Percentiles rank a stretch among this genome's conserved stretches.
Evolutionary conservation across 257 asterid genomes (phyloP).

Genomic region (Solanum infundibuliforme): DNA sequence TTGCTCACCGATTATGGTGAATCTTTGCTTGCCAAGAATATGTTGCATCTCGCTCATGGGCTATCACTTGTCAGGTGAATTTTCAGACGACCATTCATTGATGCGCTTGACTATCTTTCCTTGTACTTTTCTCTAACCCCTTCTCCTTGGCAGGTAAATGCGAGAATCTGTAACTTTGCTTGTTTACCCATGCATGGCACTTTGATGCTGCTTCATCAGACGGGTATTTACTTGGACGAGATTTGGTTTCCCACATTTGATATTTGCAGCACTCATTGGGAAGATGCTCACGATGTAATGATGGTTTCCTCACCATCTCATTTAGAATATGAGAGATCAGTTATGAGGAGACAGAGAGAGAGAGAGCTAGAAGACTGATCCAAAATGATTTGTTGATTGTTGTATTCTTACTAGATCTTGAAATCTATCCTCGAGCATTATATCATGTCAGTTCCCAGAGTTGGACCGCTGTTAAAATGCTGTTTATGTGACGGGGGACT

Average conservation of each 20-base stretch:
- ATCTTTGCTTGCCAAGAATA: background rate
- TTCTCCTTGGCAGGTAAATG: background rate
- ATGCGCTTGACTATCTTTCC: background rate
- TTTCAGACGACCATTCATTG: background rate
- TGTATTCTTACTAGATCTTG: background rate
- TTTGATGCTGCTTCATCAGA: background rate
- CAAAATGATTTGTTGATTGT: background rate
- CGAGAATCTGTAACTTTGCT: background rate
- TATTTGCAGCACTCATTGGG: background rate
- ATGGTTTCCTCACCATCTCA: background rate
- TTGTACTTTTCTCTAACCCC: background rate
- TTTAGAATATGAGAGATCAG: background rate
- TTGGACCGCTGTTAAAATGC: background rate
- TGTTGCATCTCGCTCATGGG: background rate
- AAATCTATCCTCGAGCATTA: background rate
- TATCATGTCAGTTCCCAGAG: background rate
- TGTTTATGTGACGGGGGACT: background rate
- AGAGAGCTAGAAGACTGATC: background rate
- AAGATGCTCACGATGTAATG: background rate
- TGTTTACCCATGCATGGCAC: background rate
- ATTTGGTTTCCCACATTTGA: background rate
- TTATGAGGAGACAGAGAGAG: background rate
- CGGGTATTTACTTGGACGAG: background rate
- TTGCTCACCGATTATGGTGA: background rate
- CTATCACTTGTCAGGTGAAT: background rate